Evolutionary conservation across 441 rosid species (phyloP).

Genomic region (Erodium moschatum): DNA sequence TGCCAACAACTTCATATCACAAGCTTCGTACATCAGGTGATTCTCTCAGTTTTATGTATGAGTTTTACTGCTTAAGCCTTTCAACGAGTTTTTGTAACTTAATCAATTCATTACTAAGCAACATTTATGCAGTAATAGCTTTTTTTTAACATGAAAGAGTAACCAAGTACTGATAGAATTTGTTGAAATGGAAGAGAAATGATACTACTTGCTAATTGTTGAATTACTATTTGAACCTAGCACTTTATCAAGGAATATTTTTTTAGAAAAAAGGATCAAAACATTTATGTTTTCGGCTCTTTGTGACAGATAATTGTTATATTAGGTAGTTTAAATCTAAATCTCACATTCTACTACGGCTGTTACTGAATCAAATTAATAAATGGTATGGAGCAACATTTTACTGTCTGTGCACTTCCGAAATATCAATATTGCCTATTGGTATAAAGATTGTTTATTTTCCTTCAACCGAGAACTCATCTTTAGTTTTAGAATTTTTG

Average conservation of each 20-base stretch:
- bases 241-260: no score
- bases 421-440: background rate
- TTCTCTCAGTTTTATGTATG: conserved; percentile 18
- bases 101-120: background rate
- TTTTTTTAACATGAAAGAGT: background rate
- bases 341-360: no score
- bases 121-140: background rate
- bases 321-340: no score
- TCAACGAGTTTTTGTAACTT: background rate
- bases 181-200: no score
- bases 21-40: conserved; percentile 42
- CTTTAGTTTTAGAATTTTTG: background rate
- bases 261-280: no score
- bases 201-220: no score
- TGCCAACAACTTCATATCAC: conserved; percentile 51
- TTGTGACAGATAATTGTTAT: no score
- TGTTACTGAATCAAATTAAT: no score
- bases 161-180: background rate
- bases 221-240: no score
- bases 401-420: background rate
- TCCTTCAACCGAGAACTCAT: background rate
- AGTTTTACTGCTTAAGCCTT: conserved; percentile 6
- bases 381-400: background rate
- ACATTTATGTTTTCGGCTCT: no score
- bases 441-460: background rate